Conservation (phyloP, 345 rosid species). For the Arabidopsis thaliana region DNA sequence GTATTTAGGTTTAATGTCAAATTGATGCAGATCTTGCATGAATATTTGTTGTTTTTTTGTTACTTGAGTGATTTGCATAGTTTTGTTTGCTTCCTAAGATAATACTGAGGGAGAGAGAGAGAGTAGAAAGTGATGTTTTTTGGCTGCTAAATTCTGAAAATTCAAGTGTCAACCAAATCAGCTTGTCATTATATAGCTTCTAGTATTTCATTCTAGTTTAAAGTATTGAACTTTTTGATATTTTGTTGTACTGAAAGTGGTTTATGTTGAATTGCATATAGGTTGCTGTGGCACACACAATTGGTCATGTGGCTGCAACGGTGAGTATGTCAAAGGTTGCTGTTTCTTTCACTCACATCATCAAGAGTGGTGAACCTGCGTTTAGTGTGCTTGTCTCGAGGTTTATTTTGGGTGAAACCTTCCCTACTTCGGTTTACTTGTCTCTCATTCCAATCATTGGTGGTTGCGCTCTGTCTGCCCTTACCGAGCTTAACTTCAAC, state of each 20-base stretch:
- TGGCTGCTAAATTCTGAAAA: conserved; percentile 20
- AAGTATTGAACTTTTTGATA: background rate
- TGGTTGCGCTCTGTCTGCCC: conserved; percentile 98
- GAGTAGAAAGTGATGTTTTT: conserved; percentile 42
- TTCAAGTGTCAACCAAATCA: background rate
- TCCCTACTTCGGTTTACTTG: conserved; percentile 77
- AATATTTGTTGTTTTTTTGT: conserved; percentile 44
- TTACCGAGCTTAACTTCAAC: conserved; percentile 98
- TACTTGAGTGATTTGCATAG: conserved; percentile 39
- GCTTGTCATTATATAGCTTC: background rate
- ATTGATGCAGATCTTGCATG: conserved; percentile 49
- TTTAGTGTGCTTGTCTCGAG: conserved; percentile 95
- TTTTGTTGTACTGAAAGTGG: conserved; percentile 27
- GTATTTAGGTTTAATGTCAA: conserved; percentile 34
- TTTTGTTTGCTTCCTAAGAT: conserved; percentile 60
- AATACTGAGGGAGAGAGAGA: conserved; percentile 38
- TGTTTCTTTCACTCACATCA: conserved; percentile 98
- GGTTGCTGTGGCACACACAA: conserved; percentile 99
- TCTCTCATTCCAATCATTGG: conserved; percentile 97
- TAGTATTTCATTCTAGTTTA: background rate
- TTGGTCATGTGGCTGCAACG: conserved; percentile 99
- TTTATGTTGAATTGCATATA: conserved; percentile 35
- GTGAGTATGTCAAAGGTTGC: conserved; percentile 99
- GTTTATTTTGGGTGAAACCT: conserved; percentile 85
- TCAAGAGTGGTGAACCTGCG: conserved; percentile 99